phyloP scores from a whole-genome alignment of 192 early-diverging fungal genomes.

The Coemansia sp. region DNA sequence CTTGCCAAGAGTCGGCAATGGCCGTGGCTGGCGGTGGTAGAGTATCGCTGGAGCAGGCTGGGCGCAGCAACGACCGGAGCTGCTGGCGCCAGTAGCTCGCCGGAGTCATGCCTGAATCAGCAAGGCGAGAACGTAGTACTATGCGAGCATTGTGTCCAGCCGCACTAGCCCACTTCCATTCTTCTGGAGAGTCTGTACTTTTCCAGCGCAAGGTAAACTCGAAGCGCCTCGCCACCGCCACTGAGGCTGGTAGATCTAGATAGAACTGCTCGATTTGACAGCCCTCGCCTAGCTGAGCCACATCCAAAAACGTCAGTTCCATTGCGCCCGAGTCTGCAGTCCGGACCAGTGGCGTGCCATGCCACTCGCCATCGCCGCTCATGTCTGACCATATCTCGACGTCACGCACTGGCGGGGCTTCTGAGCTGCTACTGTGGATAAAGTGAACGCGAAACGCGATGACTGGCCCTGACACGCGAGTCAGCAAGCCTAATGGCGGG shows the following conservation, averaged over 20 bases:
- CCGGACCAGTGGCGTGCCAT: constrained; percentile 12
- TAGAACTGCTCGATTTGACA: constrained; percentile 17
- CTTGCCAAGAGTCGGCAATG: constrained; percentile 34
- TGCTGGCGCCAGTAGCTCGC: constrained; percentile 27
- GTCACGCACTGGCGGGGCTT: neutral
- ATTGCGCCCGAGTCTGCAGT: neutral
- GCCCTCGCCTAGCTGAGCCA: constrained; percentile 4
- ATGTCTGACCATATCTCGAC: constrained; percentile 43
- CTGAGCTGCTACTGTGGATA: neutral
- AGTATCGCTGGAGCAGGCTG: neutral
- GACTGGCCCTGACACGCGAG: constrained; percentile 17
- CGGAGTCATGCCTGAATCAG: neutral
- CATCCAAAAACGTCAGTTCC: constrained; percentile 28
- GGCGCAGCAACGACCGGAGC: constrained; percentile 14
- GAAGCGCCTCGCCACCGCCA: constrained; percentile 7
- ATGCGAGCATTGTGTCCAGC: constrained; percentile 35
- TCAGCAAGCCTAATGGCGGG: constrained; percentile 37
- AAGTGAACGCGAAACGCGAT: constrained; percentile 38
- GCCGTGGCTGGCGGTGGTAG: neutral
- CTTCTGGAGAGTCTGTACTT: neutral
- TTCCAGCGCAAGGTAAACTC: constrained; percentile 49
- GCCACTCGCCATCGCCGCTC: constrained; percentile 13
- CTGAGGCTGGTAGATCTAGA: constrained; percentile 11
- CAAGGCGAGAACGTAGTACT: constrained; percentile 6
- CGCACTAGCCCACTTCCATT: constrained; percentile 31